Base-by-base conservation (phyloP, 2,329 filamentous ascomycete genomes). In the Sphaceloma murrayae region DNA sequence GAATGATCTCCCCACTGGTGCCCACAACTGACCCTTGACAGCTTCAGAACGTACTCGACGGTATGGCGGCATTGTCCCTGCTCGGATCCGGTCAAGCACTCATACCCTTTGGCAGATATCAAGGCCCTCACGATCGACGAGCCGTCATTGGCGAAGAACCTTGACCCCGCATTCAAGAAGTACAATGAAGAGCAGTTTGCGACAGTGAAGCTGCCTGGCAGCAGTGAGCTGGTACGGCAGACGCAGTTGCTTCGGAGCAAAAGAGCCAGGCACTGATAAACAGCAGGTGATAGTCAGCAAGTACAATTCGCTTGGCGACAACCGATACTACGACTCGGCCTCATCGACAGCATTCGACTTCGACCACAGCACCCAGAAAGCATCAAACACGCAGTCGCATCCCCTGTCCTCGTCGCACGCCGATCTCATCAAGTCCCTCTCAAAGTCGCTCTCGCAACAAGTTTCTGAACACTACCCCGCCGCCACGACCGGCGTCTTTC, bases 131-230 rank as follows among this genome's bases (percentile, higher is more conserved):
- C 87, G 13, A 69, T 77, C 50, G 77, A 82, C 54, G 77, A 78
- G 31, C 75, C 79, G 27, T 68, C 73, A 45, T 69, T 91, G 49
- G 67, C 88, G 45, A 68, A 77, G 48, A 78, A 83, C 51, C 80
- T 95, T 43, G 75, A 73, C 5, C 84, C 87, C 0, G 87, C 91
- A 0, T 93, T 94, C 62, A 73, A 88, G 66, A 86, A 83, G 65
- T 96, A 98, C 74, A 95, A 96, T 57, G 89, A 98, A 66, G 82
- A 88, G 64, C 91, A 98, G 65, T 83, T 95, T 63, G 68, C 79
- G 38, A 87, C 87, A 11, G 81, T 85, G 50, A 94, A 93, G 72
- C 76, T 98, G 46, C 89, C 89, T 0, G 87, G 87, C 21, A 78
- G 83, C 60, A 89, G 78, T 63, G 79, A 86, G 62, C 67, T 82